Conservation (phyloP, 805 yeast species). For the Starmerella riodocensis region DNA sequence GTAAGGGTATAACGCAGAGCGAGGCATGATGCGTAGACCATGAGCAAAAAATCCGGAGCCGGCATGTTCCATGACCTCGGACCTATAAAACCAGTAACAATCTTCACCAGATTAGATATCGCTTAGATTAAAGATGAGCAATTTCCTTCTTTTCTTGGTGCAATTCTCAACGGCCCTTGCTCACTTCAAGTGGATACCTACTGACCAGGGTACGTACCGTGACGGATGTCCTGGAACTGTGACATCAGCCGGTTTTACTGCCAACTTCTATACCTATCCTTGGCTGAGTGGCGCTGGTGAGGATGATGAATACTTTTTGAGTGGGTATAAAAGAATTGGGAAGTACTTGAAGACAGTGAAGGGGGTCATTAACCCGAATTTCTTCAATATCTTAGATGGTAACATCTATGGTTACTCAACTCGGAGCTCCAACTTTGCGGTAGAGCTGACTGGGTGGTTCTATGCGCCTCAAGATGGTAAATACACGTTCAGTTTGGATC, state of each 20-base stretch:
- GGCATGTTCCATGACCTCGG: no score
- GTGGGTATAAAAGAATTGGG: not conserved
- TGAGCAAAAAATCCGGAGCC: no score
- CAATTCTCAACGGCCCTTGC: no score
- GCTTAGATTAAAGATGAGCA: no score
- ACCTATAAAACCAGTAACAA: no score
- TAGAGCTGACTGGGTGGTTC: conserved; percentile 7
- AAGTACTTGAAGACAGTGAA: not conserved
- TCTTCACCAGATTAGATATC: no score
- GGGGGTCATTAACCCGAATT: not conserved
- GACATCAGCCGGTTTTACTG: not conserved
- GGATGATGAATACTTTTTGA: not conserved
- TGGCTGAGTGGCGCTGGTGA: not conserved
- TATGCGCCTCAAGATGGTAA: conserved; percentile 2
- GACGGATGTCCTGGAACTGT: not conserved
- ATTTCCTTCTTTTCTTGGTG: no score
- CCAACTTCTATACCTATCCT: not conserved
- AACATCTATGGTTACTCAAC: not conserved
- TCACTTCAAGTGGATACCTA: no score
- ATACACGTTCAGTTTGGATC: not conserved
- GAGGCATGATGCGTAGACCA: no score
- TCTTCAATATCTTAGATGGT: not conserved
- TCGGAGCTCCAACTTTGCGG: not conserved
- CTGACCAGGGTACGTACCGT: no score
- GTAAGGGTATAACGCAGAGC: no score